Conservation (phyloP, 2,329 filamentous ascomycete genomes). For the Neofusicoccum laricinum region DNA sequence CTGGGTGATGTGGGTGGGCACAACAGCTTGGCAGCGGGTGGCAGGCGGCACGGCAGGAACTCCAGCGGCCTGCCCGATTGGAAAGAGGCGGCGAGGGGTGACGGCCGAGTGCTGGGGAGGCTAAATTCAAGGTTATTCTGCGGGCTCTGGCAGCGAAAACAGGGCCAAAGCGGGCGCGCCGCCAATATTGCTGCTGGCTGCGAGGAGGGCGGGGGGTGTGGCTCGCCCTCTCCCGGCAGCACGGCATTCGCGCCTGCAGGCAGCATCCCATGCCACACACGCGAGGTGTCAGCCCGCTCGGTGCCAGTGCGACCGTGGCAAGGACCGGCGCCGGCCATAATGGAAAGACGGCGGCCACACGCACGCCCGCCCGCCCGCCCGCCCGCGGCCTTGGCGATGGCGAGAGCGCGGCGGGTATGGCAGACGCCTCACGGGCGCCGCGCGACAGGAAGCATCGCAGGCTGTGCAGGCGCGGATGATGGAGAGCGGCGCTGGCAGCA, state of each 20-base stretch:
- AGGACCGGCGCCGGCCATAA: neutral
- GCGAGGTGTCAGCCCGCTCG: constrained; percentile 9
- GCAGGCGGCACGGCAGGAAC: neutral
- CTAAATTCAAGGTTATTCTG: constrained; percentile 13
- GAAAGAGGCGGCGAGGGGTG: neutral
- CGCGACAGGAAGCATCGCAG: neutral
- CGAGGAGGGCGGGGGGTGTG: neutral
- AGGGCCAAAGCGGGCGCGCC: neutral
- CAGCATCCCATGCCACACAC: neutral
- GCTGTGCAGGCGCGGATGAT: neutral
- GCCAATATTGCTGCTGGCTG: neutral
- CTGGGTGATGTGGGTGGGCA: neutral
- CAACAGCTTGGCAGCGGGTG: neutral
- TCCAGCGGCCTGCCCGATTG: neutral
- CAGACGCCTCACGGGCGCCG: no score
- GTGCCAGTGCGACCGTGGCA: neutral
- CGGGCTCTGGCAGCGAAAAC: neutral
- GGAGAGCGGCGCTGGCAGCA: neutral
- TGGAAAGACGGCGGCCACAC: neutral
- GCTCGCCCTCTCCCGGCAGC: neutral
- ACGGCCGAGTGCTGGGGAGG: neutral
- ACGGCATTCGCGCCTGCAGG: neutral
- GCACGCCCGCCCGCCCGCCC: neutral
- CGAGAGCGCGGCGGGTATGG: neutral
- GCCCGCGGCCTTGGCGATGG: neutral